Evolutionary conservation across 352 stramenopile genomes (phyloP).

Genomic region (Saprolegnia diclina): DNA sequence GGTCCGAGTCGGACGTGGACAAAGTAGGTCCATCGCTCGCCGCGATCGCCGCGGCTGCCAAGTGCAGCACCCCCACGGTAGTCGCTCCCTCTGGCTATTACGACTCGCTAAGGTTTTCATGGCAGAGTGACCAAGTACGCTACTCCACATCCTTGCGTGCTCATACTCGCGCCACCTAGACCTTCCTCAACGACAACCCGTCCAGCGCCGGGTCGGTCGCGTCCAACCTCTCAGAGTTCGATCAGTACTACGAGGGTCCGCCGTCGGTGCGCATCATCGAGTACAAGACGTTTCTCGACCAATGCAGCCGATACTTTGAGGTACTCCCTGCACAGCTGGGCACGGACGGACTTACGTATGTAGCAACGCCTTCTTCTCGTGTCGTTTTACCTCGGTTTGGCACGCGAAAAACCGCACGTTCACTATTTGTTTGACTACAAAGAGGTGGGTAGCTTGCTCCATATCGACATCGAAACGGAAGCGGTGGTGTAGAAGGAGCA

Average conservation of each 20-base stretch:
- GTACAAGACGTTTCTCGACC: constrained; percentile 16
- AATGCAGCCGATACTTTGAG: constrained; percentile 22
- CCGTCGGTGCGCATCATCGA: neutral
- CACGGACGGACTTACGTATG: neutral
- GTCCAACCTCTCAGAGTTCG: constrained; percentile 13
- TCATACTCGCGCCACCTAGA: neutral
- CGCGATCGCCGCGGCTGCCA: too few relatives aligned
- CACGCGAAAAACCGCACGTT: neutral
- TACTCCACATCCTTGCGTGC: neutral
- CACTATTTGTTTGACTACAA: constrained; percentile 15
- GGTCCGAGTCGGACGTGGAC: constrained; percentile 20
- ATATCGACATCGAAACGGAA: too few relatives aligned
- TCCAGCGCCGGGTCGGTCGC: neutral
- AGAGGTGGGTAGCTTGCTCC: constrained; percentile 8
- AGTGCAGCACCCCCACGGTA: neutral
- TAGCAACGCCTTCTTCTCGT: constrained; percentile 20
- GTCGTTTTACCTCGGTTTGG: constrained; percentile 11
- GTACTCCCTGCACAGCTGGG: too few relatives aligned
- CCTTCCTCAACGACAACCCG: neutral
- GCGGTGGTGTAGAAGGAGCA: constrained; percentile 16
- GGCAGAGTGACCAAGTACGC: constrained; percentile 5
- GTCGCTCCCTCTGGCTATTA: neutral
- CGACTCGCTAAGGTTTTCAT: constrained; percentile 6
- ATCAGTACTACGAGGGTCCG: neutral
- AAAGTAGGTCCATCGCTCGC: neutral